Evolutionary conservation across 2,329 filamentous ascomycete species (phyloP).

Genomic region (Paraphaeosphaeria minitans): DNA sequence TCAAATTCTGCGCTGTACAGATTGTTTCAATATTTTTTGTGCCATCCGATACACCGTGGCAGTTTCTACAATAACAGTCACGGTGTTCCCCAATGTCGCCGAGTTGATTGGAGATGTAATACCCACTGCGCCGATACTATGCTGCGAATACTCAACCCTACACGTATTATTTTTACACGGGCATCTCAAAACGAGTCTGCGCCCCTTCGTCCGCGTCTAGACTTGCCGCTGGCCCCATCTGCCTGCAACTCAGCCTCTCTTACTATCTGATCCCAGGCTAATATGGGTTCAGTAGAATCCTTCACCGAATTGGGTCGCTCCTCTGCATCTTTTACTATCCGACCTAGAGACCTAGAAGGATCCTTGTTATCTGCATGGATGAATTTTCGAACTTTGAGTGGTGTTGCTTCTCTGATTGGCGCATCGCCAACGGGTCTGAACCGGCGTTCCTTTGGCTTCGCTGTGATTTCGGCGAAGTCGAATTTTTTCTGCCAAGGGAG

Average conservation of each 20-base stretch:
- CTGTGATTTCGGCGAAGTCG: background rate
- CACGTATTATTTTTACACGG: background rate
- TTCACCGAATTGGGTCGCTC: no score
- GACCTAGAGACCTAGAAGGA: no score
- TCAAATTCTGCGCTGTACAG: background rate
- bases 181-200: background rate
- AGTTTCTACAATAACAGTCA: background rate
- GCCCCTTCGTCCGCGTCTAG: background rate
- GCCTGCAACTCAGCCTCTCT: background rate
- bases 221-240: background rate
- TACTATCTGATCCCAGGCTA: background rate
- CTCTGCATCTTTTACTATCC: no score
- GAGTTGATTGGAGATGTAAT: background rate
- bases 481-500: background rate
- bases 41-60: background rate
- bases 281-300: no score
- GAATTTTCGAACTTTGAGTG: background rate
- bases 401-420: background rate
- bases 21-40: background rate
- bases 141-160: background rate
- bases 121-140: background rate
- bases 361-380: no score
- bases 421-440: background rate
- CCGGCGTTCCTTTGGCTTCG: background rate
- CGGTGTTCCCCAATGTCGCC: background rate